Evolutionary conservation across 352 stramenopile genomes (phyloP), one percentile per base, ranked within the genome.

Genomic region (Pythium insidiosum): DNA sequence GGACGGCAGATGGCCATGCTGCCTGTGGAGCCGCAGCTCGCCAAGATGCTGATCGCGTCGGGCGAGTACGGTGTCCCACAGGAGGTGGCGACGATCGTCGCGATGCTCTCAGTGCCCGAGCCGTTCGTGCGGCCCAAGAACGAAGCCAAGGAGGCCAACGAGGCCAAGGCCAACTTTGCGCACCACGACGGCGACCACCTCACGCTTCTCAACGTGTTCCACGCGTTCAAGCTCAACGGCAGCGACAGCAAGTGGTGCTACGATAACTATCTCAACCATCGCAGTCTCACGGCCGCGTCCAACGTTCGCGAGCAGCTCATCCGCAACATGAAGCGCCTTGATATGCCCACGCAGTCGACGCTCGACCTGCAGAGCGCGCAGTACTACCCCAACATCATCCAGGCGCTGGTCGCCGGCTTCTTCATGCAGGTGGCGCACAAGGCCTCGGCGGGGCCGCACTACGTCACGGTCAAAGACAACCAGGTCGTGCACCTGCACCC

Each of bases 381-480:
- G 33, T 97, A 97, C 64, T 97, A 97, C 59, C 66, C 67, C 35
- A 97, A 96, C 61, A 96, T 98, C 41, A 79, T 89, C 42, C 90
- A 95, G 56, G 75, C 92, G 28, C 66, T 99, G 12, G 95, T 95
- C 16, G 77, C 80, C 18, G 96, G 94, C 26, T 98, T 98, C 73
- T 99, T 99, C 72, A 99, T 99, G 95, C 76, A 93, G 43, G 84
- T 98, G 18, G 96, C 87, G 0, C 94, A 97, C 61, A 88, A 86
- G 53, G 58, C 57, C 6, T 73, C 61, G 22, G 49, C 47, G 4
- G 67, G 77, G 24, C 95, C 95, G 35, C 81, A 95, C 46, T 99
- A 99, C 69, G 66, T 99, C 23, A 99, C 97, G 5, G 88, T 98
- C 34, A 99, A 99, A 69, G 96, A 99, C 65, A 98, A 99, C 67